These are phyloP conservation scores for Quercus cerris DNA, from an alignment of 306 rosid genomes.

Conservation along the genomic window DNA sequence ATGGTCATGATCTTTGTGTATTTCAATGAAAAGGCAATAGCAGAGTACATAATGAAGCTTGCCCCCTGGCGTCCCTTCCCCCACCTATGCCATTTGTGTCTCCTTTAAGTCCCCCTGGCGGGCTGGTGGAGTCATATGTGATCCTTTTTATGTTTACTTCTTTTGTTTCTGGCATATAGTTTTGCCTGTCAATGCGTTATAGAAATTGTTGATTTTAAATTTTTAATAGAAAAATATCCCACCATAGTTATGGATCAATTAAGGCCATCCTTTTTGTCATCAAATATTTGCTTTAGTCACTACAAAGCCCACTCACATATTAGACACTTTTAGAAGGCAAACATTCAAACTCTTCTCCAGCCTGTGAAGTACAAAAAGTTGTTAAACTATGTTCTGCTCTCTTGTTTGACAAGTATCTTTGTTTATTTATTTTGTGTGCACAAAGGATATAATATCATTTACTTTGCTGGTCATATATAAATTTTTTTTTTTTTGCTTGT, in stretches of 20 bases:
- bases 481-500: constrained; percentile 15
- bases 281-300: not conserved
- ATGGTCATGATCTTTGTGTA: too few species aligned
- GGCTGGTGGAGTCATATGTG: not conserved
- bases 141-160: not conserved
- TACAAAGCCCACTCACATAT: constrained; percentile 2
- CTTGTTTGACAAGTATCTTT: constrained; percentile 17
- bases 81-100: not conserved
- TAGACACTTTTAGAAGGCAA: constrained; percentile 2
- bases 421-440: not conserved
- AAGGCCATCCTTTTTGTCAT: not conserved
- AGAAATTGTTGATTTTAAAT: not conserved
- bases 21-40: too few species aligned
- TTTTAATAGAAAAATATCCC: not conserved
- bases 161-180: not conserved
- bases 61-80: too few species aligned
- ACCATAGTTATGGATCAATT: not conserved
- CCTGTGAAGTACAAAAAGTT: not conserved
- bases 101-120: too few species aligned
- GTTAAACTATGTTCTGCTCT: not conserved
- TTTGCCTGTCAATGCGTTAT: not conserved
- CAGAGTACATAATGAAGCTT: too few species aligned
- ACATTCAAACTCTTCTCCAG: not conserved
- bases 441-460: not conserved
- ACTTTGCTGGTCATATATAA: not conserved